Conservation (phyloP, 2,329 filamentous ascomycete genomes). For the Volutella citrinella region DNA sequence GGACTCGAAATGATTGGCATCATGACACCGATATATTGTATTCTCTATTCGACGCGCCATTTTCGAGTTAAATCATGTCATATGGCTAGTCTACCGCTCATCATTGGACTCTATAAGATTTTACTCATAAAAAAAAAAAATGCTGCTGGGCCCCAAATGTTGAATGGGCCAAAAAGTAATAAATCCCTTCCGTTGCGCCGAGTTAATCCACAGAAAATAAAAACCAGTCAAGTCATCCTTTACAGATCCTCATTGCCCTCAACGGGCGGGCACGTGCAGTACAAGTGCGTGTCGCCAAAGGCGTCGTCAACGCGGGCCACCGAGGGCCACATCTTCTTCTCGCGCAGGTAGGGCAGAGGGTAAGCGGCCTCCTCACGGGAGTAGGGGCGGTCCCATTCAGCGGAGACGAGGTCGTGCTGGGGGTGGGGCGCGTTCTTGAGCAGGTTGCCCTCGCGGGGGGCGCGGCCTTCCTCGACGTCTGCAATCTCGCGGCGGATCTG, state of each 20-base stretch:
- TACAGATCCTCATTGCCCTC: slow-evolving; percentile 49
- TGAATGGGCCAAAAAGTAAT: too few relatives aligned
- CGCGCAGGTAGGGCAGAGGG: slow-evolving; percentile 73
- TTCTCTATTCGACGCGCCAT: too few relatives aligned
- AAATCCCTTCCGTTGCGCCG: not conserved
- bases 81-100: too few relatives aligned
- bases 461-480: slow-evolving; percentile 76
- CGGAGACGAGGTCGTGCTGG: slow-evolving; percentile 71
- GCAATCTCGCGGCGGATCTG: slow-evolving; percentile 82
- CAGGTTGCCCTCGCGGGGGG: slow-evolving; percentile 74
- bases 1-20: too few relatives aligned
- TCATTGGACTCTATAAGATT: too few relatives aligned
- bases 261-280: slow-evolving; percentile 90
- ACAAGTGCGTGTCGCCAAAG: slow-evolving; percentile 88
- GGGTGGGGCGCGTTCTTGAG: slow-evolving; percentile 89
- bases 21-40: too few relatives aligned
- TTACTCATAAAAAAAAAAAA: too few relatives aligned
- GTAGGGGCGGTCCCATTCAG: slow-evolving; percentile 77
- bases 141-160: too few relatives aligned
- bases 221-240: slow-evolving; percentile 1
- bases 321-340: slow-evolving; percentile 97
- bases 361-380: slow-evolving; percentile 80
- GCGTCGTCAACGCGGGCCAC: slow-evolving; percentile 86
- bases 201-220: not conserved
- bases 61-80: too few relatives aligned